These are phyloP conservation scores for Mrakia blollopis DNA, from an alignment of 768 basidiomycete genomes.

Conservation along the genomic window DNA sequence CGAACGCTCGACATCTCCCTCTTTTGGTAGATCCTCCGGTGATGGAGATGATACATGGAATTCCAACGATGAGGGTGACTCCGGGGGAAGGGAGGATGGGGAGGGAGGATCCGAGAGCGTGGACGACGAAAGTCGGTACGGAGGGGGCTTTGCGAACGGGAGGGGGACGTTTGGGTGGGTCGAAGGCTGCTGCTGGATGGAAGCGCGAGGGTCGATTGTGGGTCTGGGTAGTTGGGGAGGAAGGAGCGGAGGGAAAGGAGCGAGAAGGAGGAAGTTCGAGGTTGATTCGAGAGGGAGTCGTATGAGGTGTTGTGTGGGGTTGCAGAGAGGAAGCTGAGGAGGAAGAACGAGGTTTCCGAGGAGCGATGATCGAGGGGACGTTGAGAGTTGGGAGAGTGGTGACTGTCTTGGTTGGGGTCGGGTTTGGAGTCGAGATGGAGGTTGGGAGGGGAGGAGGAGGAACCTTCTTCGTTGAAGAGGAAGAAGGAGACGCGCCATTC, in stretches of 20 bases:
- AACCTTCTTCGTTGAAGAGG: neutral
- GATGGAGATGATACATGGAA: slow-evolving; percentile 79
- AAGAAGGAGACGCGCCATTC: neutral
- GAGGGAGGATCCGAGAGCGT: slow-evolving; percentile 1
- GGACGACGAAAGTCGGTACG: slow-evolving; percentile 9
- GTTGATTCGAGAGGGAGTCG: slow-evolving; percentile 7
- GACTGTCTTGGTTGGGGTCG: neutral
- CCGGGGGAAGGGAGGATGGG: slow-evolving; percentile 45
- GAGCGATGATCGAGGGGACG: neutral
- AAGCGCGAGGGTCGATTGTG: slow-evolving; percentile 38
- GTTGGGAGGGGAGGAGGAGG: neutral
- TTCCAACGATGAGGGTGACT: slow-evolving; percentile 74
- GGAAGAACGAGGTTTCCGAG: neutral
- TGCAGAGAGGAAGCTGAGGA: neutral
- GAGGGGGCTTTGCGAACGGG: slow-evolving; percentile 4
- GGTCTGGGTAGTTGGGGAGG: slow-evolving; percentile 37
- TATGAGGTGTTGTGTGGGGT: neutral
- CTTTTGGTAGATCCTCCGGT: slow-evolving; percentile 50
- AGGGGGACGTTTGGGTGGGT: slow-evolving; percentile 22
- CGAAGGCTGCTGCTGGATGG: slow-evolving; percentile 29
- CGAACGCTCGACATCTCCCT: slow-evolving; percentile 77
- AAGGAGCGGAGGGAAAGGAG: slow-evolving; percentile 35
- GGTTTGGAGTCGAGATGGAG: neutral
- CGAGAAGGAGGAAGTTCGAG: slow-evolving; percentile 32
- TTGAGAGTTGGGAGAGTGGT: neutral